phyloP scores from a whole-genome alignment of 2,329 filamentous ascomycete species.

The Calonectria henricotiae region DNA sequence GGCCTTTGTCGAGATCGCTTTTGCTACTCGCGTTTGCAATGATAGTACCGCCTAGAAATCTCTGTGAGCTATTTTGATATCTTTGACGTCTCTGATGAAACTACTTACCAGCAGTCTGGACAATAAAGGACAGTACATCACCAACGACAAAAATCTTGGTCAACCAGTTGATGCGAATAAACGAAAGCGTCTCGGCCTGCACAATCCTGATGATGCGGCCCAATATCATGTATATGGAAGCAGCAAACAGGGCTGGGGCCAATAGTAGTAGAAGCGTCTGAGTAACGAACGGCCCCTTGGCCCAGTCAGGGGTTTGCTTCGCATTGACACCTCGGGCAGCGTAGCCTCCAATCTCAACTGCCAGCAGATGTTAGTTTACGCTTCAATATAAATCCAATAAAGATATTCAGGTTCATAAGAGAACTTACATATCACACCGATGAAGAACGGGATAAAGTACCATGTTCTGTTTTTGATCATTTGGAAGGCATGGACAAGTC shows the following conservation, averaged over 20 bases:
- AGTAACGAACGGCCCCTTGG: slow-evolving; percentile 59
- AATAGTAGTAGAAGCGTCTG: neutral
- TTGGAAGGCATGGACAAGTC: slow-evolving; percentile 19
- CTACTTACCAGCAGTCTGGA: slow-evolving; percentile 3
- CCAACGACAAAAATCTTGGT: slow-evolving; percentile 16
- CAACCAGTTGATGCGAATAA: slow-evolving; percentile 12
- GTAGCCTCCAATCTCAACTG: slow-evolving; percentile 60
- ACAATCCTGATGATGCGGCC: neutral
- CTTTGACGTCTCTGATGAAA: neutral
- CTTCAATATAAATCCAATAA: no score
- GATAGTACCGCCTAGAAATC: neutral
- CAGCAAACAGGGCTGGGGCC: slow-evolving; percentile 3
- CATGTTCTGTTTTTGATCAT: slow-evolving; percentile 11
- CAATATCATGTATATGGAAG: slow-evolving; percentile 11
- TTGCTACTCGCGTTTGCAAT: neutral
- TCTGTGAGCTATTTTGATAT: neutral
- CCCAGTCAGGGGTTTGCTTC: slow-evolving; percentile 51
- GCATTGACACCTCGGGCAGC: slow-evolving; percentile 56
- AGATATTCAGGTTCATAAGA: neutral
- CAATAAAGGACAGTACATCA: neutral
- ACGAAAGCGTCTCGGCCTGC: neutral
- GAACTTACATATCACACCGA: slow-evolving; percentile 25
- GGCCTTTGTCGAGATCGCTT: neutral
- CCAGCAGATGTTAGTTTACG: neutral
- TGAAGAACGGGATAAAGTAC: slow-evolving; percentile 28